Evolutionary conservation across 768 basidiomycete genomes (phyloP), one percentile per base, ranked within the genome.

Genomic region (Dentipellis fragilis): DNA sequence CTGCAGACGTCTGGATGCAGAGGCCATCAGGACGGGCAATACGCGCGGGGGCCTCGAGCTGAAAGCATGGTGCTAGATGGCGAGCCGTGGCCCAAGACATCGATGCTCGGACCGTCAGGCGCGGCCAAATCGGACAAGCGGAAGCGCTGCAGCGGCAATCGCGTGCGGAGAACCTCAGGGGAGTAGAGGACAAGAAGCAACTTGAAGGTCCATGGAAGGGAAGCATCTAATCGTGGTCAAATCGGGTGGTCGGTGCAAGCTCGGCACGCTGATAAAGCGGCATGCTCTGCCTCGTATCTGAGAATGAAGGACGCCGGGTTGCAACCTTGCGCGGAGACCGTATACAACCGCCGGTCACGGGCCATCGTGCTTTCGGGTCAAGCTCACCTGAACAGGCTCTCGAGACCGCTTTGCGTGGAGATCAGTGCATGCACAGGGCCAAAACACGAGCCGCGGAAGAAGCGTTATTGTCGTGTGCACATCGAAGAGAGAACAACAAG

Each of bases 401-500:
- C 29, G 29, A 29, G 29, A 29, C 29, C 29, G 29, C 29, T 29
- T 29, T 29, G 29, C 19, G 42, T 17, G 42, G 42, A 17, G 42
- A 45, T 45, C 8, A 19, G 42, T 19, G n/a, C n/a, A 45, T 45
- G 42, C 42, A 10, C 42, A 45, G 42, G 14, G 42, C 11, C 42
- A 19, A n/a, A 17, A 45, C 29, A 29, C 6, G 29, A 29, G 29
- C 3, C 29, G 29, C 29, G 29, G 29, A 29, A 29, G 29, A 29
- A 29, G 29, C 29, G 19, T n/a, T 45, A 19, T 45, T 19, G 51
- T 35, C 17, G 29, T 16, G 51, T 21, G 37, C 23, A 19, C 17
- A 22, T 51, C 51, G 37, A 38, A 35, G 51, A 42, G 14, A 47
- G 56, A 51, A 56, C 37, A 51, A 22, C 40, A 45, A 35, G 42